phyloP scores from a whole-genome alignment of 768 basidiomycete genomes.

The Macrolepiota dolichaula region DNA sequence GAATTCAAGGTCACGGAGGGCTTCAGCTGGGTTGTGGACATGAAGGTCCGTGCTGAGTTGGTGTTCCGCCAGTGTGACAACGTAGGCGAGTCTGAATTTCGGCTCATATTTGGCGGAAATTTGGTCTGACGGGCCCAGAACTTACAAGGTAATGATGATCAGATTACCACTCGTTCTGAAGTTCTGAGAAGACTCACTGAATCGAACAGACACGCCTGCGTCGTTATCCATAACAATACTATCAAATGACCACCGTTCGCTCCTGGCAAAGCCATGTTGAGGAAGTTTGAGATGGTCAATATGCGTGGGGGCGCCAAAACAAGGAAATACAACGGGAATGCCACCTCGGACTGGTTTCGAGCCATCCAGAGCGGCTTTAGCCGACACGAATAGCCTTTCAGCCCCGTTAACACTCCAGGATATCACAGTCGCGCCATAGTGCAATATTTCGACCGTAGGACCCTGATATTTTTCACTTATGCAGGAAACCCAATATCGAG shows the following conservation, averaged over 20 bases:
- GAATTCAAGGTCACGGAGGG: conserved; percentile 63
- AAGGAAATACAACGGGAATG: conserved; percentile 72
- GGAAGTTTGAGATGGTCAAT: conserved; percentile 64
- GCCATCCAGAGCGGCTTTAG: conserved; percentile 76
- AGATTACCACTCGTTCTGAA: neutral
- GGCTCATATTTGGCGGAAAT: conserved; percentile 59
- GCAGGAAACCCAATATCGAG: neutral
- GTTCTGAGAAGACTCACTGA: conserved; percentile 50
- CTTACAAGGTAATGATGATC: conserved; percentile 28
- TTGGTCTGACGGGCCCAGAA: conserved; percentile 56
- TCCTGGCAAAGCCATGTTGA: conserved; percentile 94
- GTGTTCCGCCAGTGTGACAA: conserved; percentile 73
- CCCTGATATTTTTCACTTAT: conserved; percentile 39
- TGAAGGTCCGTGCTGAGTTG: conserved; percentile 78
- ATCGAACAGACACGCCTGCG: conserved; percentile 67
- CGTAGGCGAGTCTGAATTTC: conserved; percentile 72
- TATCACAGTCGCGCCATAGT: conserved; percentile 83
- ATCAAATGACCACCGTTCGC: conserved; percentile 67
- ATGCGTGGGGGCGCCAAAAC: conserved; percentile 83
- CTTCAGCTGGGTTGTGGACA: conserved; percentile 64
- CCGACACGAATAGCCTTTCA: conserved; percentile 71
- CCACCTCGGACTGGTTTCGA: conserved; percentile 66
- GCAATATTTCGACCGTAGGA: conserved; percentile 57
- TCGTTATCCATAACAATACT: conserved; percentile 63
- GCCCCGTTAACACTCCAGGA: conserved; percentile 71